Evolutionary conservation across 2,329 filamentous ascomycete genomes (phyloP), one percentile per base, ranked within the genome.

Genomic region (Alternaria angustiovoidea): DNA sequence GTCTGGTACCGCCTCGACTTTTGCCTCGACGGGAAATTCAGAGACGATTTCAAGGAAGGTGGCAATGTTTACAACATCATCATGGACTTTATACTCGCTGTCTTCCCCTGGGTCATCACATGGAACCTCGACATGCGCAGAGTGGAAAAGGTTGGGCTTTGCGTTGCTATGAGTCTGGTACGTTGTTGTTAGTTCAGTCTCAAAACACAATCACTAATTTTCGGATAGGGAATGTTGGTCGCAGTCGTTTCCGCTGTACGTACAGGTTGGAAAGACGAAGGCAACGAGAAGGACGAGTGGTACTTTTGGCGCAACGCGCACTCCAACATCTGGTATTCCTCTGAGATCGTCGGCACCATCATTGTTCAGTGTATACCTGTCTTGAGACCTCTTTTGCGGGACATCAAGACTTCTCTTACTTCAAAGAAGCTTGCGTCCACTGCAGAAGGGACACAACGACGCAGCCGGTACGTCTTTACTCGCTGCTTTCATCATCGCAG

Each of bases 291-390:
- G 46, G 71, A 76, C 30, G 62, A 58, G 46, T 80, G 75, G 64
- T 85, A 84, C 63, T 84, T 84, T 59, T 85, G 80, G 79, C 80
- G 81, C 48, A 81, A 83, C 60, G 82, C 78, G 11, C 71, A 81
- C 61, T 81, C 79, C 0, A 82, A 82, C 63, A 75, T 83, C 55
- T 83, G 81, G 81, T 81, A 84, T 70, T 84, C 82, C 0, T 83
- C 83, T 16, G 84, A 86, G 70, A 77, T 85, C 54, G 79, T 82
- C 8, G 83, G 84, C 54, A 86, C 84, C 26, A 84, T 86, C 63
- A 85, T 86, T 43, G 84, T 85, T 4, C 84, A 85, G 64, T 86
- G 82, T 60, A 81, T 86, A 3, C 84, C 84, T 2, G 81, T 86
- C 16, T 67, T 86, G 7, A 80, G 84, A 9, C 82, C 83, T 0